Evolutionary conservation across 768 basidiomycete genomes (phyloP), one percentile per base, ranked within the genome.

Genomic region (Pisolithus microcarpus): DNA sequence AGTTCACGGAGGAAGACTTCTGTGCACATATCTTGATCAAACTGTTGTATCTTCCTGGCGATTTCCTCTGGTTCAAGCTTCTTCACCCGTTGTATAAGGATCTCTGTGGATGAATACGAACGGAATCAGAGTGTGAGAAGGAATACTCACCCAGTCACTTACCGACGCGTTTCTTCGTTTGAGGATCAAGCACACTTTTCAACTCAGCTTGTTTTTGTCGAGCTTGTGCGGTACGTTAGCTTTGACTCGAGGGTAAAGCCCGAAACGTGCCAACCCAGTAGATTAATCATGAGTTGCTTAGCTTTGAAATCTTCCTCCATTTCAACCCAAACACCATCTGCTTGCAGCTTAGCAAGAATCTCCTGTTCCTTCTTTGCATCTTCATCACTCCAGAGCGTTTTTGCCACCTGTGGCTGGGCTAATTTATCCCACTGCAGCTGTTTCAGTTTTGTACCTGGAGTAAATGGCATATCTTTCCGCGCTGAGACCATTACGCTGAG

Each of bases 301-400:
- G 93, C 93, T 63, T 93, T 91, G 74, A 99, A 99, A 64, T 93
- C 93, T 62, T 95, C 87, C 66, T 98, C 93, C 88, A 99, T 97
- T 70, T 93, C 86, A 61, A 77, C 78, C 87, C 93, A 97, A 13
- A 99, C 82, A 40, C 93, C 91, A 60, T 92, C 89, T 46, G 73
- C 68, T 60, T 87, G 84, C 43, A 99, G 70, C 66, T 88, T 89
- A 65, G 82, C 77, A 39, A 92, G 68, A 77, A 92, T 90, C 57
- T 89, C 84, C 54, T 79, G 73, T 61, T 91, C 89, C 61, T 82
- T 83, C 57, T 81, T 72, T 34, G 52, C 48, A 48, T 73, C 71
- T 52, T 91, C 88, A 37, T 78, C 77, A 48, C 76, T 85, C 88
- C 92, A 99, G 13, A 97, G 71, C 0, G 94, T 98, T 63, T 85